Percentiles rank a stretch among this genome's conserved stretches.
phyloP scores from a whole-genome alignment of 148 eudicot species.

The Linanthus parryae region DNA sequence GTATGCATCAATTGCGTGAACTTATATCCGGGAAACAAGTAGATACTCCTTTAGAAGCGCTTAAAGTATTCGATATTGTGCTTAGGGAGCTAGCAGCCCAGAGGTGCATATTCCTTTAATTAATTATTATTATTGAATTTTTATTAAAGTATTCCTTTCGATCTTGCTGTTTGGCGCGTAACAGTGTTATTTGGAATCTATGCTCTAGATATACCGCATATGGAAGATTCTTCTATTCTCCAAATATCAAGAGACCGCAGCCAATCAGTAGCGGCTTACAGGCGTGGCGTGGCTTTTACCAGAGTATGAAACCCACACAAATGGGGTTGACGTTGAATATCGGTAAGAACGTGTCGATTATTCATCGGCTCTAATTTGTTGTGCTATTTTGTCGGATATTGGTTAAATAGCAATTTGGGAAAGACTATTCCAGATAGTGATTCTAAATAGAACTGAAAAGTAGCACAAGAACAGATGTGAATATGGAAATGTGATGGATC shows the following conservation, averaged over 20 bases:
- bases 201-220: constrained; percentile 43
- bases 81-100: constrained; percentile 55
- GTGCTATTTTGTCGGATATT: too few species aligned
- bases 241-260: constrained; percentile 57
- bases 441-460: too few species aligned
- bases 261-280: constrained; percentile 72
- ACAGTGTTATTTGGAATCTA: constrained; percentile 5
- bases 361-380: neutral
- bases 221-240: constrained; percentile 74
- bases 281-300: constrained; percentile 84
- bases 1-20: constrained; percentile 50
- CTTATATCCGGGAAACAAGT: constrained; percentile 56
- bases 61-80: constrained; percentile 57
- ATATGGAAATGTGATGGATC: too few species aligned
- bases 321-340: constrained; percentile 75
- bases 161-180: neutral
- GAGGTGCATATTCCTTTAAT: constrained; percentile 24
- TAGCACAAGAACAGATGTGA: too few species aligned
- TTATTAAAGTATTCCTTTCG: neutral
- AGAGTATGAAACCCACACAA: constrained; percentile 65
- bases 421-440: too few species aligned
- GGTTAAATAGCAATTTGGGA: too few species aligned
- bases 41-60: constrained; percentile 53
- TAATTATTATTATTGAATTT: neutral
- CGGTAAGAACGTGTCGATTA: constrained; percentile 44